Evolutionary conservation across 2,329 filamentous ascomycete species (phyloP).

Genomic region (Fusarium sp.): DNA sequence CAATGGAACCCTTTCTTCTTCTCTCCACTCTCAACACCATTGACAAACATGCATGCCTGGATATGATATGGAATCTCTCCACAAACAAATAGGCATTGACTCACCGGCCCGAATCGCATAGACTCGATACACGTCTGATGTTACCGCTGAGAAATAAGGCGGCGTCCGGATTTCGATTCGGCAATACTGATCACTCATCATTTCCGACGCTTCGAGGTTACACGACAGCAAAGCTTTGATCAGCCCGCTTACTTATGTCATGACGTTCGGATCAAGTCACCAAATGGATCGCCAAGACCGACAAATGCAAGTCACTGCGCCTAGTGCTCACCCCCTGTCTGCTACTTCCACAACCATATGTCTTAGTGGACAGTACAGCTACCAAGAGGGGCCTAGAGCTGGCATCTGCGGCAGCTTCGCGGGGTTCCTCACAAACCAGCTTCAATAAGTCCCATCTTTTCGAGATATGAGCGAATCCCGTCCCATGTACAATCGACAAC

Average conservation of each 20-base stretch:
- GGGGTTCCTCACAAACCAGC: constrained; percentile 6
- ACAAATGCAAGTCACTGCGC: constrained; percentile 31
- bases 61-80: not conserved
- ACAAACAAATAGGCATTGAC: not conserved
- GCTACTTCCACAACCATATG: constrained; percentile 10
- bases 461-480: constrained; percentile 28
- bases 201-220: constrained; percentile 9
- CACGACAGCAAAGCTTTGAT: constrained; percentile 4
- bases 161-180: not conserved
- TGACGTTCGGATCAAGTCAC: constrained; percentile 43
- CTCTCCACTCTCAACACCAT: constrained; percentile 3
- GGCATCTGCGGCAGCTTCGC: constrained; percentile 21
- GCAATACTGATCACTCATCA: constrained; percentile 9
- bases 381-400: constrained; percentile 6
- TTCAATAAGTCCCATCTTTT: constrained; percentile 29
- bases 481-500: constrained; percentile 15
- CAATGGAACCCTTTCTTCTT: not conserved
- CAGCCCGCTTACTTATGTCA: constrained; percentile 15
- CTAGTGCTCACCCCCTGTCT: constrained; percentile 24
- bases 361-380: constrained; percentile 17
- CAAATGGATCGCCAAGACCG: constrained; percentile 24
- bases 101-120: constrained; percentile 26
- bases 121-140: not conserved
- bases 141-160: constrained; percentile 2
- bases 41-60: not conserved